phyloP scores from a whole-genome alignment of 192 early-diverging fungal species.

The Coemansia erecta region DNA sequence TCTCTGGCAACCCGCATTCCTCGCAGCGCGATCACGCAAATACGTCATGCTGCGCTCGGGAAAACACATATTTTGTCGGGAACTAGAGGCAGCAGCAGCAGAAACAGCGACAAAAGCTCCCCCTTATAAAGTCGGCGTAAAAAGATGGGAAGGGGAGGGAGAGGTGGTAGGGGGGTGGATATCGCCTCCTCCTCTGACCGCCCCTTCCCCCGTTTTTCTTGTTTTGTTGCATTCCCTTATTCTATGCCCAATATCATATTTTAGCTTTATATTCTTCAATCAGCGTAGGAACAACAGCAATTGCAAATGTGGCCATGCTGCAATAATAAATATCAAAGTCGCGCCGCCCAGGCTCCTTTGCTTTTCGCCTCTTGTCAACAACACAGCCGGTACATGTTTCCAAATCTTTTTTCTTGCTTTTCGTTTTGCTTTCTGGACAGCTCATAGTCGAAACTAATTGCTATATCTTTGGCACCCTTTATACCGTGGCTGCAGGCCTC shows the following conservation, averaged over 20 bases:
- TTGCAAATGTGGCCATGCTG: slow-evolving; percentile 47
- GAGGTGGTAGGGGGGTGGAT: background rate
- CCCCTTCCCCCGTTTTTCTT: slow-evolving; percentile 1
- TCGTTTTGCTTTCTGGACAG: background rate
- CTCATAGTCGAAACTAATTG: no score
- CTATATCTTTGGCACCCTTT: no score
- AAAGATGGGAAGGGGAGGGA: background rate
- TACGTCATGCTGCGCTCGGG: slow-evolving; percentile 16
- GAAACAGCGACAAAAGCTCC: no score
- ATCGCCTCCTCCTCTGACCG: slow-evolving; percentile 16
- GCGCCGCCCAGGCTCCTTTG: slow-evolving; percentile 12
- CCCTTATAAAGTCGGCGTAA: no score
- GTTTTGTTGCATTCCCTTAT: slow-evolving; percentile 7
- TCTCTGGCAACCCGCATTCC: background rate
- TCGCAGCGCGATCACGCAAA: slow-evolving; percentile 13
- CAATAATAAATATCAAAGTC: slow-evolving; percentile 45
- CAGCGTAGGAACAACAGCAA: slow-evolving; percentile 36
- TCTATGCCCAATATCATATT: slow-evolving; percentile 7
- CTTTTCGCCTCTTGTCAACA: slow-evolving; percentile 1
- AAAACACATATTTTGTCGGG: background rate
- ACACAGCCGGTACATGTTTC: no score
- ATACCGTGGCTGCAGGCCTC: no score
- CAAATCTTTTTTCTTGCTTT: no score
- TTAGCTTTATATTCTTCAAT: slow-evolving; percentile 20
- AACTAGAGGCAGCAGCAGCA: background rate